Conservation (phyloP, 495 filamentous ascomycete genomes). For the Lasiosphaeria ovina region DNA sequence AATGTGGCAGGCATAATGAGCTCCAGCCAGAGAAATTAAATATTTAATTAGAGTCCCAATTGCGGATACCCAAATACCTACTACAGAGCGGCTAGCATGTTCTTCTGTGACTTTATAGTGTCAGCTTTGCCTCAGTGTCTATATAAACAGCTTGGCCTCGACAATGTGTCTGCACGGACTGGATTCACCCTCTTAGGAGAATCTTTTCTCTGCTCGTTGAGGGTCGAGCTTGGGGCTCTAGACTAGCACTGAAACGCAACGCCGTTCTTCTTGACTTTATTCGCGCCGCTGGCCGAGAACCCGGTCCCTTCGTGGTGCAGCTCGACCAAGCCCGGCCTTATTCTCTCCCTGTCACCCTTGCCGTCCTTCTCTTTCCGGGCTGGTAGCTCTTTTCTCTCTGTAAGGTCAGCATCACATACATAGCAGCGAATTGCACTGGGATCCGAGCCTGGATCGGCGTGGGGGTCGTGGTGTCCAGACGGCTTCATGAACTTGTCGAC, state of each 20-base stretch:
- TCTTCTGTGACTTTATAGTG: too few relatives aligned
- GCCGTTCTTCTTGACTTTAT: slow-evolving; percentile 73
- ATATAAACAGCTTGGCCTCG: not conserved
- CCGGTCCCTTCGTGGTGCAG: slow-evolving; percentile 88
- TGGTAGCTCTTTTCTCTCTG: slow-evolving; percentile 38
- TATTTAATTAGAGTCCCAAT: not conserved
- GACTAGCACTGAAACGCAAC: slow-evolving; percentile 80
- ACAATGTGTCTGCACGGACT: too few relatives aligned
- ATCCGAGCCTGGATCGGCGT: slow-evolving; percentile 50
- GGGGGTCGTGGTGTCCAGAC: slow-evolving; percentile 58
- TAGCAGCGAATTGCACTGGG: slow-evolving; percentile 68
- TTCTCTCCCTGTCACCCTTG: slow-evolving; percentile 54
- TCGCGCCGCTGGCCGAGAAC: slow-evolving; percentile 82
- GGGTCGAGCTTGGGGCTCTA: not conserved
- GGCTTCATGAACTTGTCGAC: slow-evolving; percentile 83
- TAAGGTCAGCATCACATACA: slow-evolving; percentile 82
- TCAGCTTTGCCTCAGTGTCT: not conserved
- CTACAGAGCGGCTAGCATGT: too few relatives aligned
- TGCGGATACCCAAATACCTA: not conserved
- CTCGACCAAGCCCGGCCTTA: slow-evolving; percentile 77
- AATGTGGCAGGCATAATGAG: slow-evolving; percentile 2
- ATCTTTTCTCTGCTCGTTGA: not conserved
- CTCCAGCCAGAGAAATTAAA: not conserved
- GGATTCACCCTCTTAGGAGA: too few relatives aligned
- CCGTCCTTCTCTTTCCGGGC: slow-evolving; percentile 42